These are phyloP conservation scores for Lactarius hengduanensis DNA, from an alignment of 768 basidiomycete species.

Conservation along the genomic window DNA sequence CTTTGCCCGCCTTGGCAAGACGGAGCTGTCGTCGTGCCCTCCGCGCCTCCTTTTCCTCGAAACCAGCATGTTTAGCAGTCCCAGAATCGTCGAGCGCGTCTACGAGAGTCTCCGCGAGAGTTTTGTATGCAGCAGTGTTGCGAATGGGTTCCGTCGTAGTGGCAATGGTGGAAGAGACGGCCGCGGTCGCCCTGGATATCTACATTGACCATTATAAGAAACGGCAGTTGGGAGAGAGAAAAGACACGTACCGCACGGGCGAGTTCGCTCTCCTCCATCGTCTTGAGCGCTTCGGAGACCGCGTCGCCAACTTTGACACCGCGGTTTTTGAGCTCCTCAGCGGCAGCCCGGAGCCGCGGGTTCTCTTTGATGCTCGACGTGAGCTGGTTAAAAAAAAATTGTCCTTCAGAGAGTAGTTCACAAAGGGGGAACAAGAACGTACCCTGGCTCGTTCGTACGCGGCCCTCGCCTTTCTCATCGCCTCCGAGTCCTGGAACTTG, in stretches of 20 bases:
- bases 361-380: slow-evolving; percentile 96
- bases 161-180: slow-evolving; percentile 81
- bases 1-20: slow-evolving; percentile 80
- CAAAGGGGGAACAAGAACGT: slow-evolving; percentile 35
- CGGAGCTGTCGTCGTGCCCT: slow-evolving; percentile 76
- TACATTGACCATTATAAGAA: slow-evolving; percentile 34
- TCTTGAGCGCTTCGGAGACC: slow-evolving; percentile 84
- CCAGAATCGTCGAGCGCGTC: slow-evolving; percentile 95
- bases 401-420: not conserved
- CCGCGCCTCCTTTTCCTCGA: slow-evolving; percentile 91
- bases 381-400: slow-evolving; percentile 49
- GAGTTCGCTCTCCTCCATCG: slow-evolving; percentile 93
- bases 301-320: slow-evolving; percentile 94
- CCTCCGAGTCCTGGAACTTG: slow-evolving; percentile 95
- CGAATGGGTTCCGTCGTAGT: slow-evolving; percentile 96
- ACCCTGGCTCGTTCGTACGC: slow-evolving; percentile 95
- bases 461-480: slow-evolving; percentile 88
- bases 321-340: slow-evolving; percentile 85
- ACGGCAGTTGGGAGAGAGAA: not conserved
- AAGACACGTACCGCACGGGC: slow-evolving; percentile 65
- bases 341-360: slow-evolving; percentile 85
- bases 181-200: slow-evolving; percentile 84
- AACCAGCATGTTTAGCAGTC: slow-evolving; percentile 91
- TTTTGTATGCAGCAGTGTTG: slow-evolving; percentile 93
- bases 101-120: slow-evolving; percentile 80